These are phyloP conservation scores for Alternaria gansuensis DNA, from an alignment of 2,329 filamentous ascomycete species.

Conservation along the genomic window DNA sequence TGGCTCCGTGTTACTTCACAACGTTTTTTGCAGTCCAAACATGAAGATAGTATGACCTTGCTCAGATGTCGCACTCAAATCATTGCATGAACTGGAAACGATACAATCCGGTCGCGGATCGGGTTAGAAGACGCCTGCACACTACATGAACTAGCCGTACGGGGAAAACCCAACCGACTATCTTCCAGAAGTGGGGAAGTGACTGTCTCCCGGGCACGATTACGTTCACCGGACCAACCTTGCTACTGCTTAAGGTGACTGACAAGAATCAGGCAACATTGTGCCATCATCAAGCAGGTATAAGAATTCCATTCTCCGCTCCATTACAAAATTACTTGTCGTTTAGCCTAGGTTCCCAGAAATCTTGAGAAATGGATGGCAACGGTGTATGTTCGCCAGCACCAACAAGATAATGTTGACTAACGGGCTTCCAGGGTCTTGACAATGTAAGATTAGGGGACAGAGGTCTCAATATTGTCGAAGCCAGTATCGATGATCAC, in stretches of 20 bases:
- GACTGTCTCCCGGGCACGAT: conserved; percentile 7
- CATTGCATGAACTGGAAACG: neutral
- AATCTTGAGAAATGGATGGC: conserved; percentile 4
- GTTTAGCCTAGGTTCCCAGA: neutral
- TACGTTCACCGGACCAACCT: neutral
- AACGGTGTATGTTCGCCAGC: conserved; percentile 3
- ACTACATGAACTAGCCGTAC: conserved; percentile 22
- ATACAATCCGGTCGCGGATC: neutral
- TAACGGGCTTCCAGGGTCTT: conserved; percentile 1
- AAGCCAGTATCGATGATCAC: conserved; percentile 59
- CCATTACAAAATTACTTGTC: neutral
- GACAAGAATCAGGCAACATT: neutral
- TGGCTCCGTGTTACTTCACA: neutral
- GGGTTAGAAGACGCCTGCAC: conserved; percentile 1
- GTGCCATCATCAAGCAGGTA: neutral
- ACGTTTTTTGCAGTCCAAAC: neutral
- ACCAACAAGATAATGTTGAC: neutral
- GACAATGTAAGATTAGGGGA: neutral
- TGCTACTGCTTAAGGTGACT: neutral
- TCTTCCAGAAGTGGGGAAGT: conserved; percentile 26
- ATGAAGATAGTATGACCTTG: neutral
- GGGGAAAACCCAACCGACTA: conserved; percentile 30
- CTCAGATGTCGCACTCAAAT: neutral
- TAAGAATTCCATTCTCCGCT: neutral
- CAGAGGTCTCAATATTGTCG: conserved; percentile 52